Percentiles rank a stretch among this genome's conserved stretches.
Conservation (phyloP, 225 moss, liverwort and hornwort genomes). For the Bryoerythrophyllum caledonicum region DNA sequence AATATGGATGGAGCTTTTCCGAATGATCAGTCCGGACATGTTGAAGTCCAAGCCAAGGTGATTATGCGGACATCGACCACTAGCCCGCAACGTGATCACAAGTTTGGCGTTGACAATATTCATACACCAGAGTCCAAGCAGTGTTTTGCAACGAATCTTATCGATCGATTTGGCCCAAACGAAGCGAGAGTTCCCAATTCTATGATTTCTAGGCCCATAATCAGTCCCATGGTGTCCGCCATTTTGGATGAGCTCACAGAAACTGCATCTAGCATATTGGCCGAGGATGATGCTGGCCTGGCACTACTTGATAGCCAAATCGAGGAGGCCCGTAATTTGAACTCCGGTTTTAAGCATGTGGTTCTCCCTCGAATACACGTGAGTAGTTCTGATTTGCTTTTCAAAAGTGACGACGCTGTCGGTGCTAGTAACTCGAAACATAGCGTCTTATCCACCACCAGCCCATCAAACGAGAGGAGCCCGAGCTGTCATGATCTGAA, state of each 20-base stretch:
- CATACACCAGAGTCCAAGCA: constrained; percentile 18
- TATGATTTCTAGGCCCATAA: constrained; percentile 16
- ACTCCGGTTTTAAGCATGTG: constrained; percentile 28
- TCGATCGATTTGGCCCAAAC: constrained; percentile 17
- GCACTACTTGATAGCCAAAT: constrained; percentile 40
- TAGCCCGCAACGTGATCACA: constrained; percentile 21
- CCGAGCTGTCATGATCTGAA: background rate
- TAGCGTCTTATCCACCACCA: constrained; percentile 7
- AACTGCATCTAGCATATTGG: constrained; percentile 37
- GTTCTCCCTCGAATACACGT: constrained; percentile 33
- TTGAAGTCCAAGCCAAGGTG: constrained; percentile 20
- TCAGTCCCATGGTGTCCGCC: constrained; percentile 48
- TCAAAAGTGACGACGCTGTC: constrained; percentile 8
- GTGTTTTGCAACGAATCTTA: constrained; percentile 4
- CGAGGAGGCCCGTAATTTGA: constrained; percentile 31
- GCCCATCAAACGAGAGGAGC: constrained; percentile 5
- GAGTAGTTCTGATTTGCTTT: background rate
- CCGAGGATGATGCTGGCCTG: constrained; percentile 39
- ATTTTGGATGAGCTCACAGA: constrained; percentile 51
- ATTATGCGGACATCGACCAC: constrained; percentile 5
- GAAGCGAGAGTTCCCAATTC: constrained; percentile 22
- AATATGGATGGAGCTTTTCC: constrained; percentile 24
- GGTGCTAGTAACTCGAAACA: constrained; percentile 14
- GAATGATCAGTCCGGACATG: constrained; percentile 17
- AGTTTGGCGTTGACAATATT: background rate